A percentile compares a stretch with the other conserved stretches of the same genome.
Conservation (phyloP, 2,329 filamentous ascomycete genomes). For the Fusarium aywerte region DNA sequence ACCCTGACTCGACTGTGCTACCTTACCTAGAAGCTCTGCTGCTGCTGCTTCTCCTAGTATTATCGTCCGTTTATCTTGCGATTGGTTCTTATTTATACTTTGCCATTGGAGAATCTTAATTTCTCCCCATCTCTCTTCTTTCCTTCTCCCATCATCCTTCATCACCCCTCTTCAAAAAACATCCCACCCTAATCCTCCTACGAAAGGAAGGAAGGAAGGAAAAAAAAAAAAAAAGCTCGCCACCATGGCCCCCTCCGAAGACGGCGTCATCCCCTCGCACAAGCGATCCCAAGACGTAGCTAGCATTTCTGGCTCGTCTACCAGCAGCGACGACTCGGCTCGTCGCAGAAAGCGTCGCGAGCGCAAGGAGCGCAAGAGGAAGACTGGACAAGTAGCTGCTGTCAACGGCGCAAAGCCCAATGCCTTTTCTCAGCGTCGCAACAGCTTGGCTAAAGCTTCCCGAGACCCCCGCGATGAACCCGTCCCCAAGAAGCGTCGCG, state of each 20-base stretch:
- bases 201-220: too few species aligned
- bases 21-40: neutral
- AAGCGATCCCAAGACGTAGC: slow-evolving; percentile 47
- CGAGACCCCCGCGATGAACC: slow-evolving; percentile 69
- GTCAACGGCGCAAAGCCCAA: slow-evolving; percentile 46
- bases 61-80: slow-evolving; percentile 1
- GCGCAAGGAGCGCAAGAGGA: slow-evolving; percentile 39
- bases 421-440: slow-evolving; percentile 57
- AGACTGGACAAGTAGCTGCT: slow-evolving; percentile 41
- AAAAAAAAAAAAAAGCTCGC: neutral
- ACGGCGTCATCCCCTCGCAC: slow-evolving; percentile 28
- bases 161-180: neutral
- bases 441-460: slow-evolving; percentile 70
- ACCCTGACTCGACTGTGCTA: slow-evolving; percentile 34
- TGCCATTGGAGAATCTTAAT: neutral
- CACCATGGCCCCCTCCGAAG: slow-evolving; percentile 48
- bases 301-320: slow-evolving; percentile 47
- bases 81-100: slow-evolving; percentile 1
- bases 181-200: neutral
- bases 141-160: neutral
- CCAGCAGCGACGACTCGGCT: slow-evolving; percentile 46
- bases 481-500: slow-evolving; percentile 54
- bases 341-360: slow-evolving; percentile 47
- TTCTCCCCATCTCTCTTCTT: neutral
- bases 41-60: slow-evolving; percentile 1